A percentile compares a stretch with the other conserved stretches of the same genome.
These are phyloP conservation scores for Zea mays DNA, from an alignment of 176 grass and related monocot species.

Conservation along the genomic window Zm-B73-REFERENCE-NAM-5.0 NC_050098.1:43896001-43896500, in stretches of 20 bases:
- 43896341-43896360: neutral
- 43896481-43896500: neutral
- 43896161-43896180: neutral
- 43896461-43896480: neutral
- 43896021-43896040: neutral
- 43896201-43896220: neutral
- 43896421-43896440: neutral
- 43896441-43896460: neutral
- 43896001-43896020: neutral
- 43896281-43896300: neutral
- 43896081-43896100: neutral
- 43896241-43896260: neutral
- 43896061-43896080: slow-evolving; percentile 8
- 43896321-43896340: too few species aligned
- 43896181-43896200: neutral
- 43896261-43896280: neutral
- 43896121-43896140: neutral
- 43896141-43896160: neutral
- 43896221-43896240: neutral
- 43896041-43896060: neutral
- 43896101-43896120: neutral
- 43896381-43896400: neutral
- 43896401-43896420: neutral
- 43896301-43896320: neutral
- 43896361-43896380: neutral